These are phyloP conservation scores for Penicillium riverlandense DNA, from an alignment of 495 filamentous ascomycete genomes.

Conservation along the genomic window DNA sequence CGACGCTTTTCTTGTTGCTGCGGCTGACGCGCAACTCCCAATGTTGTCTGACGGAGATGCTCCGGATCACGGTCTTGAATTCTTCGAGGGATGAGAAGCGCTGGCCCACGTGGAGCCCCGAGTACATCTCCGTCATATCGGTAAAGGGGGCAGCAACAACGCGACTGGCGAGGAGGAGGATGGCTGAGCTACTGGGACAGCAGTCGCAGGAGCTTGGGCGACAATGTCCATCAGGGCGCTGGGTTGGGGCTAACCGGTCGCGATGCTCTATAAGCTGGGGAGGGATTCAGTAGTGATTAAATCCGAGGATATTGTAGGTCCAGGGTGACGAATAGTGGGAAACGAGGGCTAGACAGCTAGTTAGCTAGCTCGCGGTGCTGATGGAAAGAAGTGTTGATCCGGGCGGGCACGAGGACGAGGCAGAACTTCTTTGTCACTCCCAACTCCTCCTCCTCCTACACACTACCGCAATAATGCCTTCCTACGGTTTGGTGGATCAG, in stretches of 20 bases:
- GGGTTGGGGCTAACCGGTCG: background rate
- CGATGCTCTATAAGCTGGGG: background rate
- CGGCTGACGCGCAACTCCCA: conserved; percentile 41
- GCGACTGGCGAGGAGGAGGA: background rate
- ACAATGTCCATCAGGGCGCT: conserved; percentile 14
- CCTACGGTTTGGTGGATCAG: conserved; percentile 41
- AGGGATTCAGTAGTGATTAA: no score
- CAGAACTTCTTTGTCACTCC: conserved; percentile 17
- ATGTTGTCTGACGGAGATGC: conserved; percentile 39
- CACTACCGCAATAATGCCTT: conserved; percentile 27
- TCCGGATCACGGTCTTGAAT: conserved; percentile 36
- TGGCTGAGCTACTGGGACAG: conserved; percentile 12
- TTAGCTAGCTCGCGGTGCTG: no score
- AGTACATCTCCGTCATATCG: conserved; percentile 38
- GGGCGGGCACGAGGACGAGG: conserved; percentile 6
- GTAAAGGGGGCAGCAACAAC: conserved; percentile 1
- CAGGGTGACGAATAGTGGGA: no score
- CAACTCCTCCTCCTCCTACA: background rate
- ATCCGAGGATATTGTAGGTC: no score
- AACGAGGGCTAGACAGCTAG: no score
- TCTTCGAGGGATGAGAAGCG: conserved; percentile 37
- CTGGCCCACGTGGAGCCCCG: conserved; percentile 39
- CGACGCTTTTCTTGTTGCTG: conserved; percentile 43
- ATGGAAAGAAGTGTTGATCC: background rate
- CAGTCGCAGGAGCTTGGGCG: conserved; percentile 11